Evolutionary conservation across 2,329 filamentous ascomycete species (phyloP).

Genomic region (Pseudocercospora eumusae): DNA sequence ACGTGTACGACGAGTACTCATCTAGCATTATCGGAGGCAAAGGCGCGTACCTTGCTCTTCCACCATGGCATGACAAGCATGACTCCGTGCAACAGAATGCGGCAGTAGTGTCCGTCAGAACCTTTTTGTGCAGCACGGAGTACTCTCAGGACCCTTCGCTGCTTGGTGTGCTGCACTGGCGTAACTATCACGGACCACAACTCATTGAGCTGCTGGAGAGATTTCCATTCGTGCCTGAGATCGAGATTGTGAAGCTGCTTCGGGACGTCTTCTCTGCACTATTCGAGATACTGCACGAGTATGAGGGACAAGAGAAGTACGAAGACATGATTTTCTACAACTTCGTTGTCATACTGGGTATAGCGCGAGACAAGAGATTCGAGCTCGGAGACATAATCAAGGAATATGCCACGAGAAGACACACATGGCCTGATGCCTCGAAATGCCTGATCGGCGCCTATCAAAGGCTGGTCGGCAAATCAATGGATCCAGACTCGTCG

Average conservation of each 20-base stretch:
- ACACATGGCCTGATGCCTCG: conserved; percentile 91
- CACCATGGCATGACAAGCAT: conserved; percentile 74
- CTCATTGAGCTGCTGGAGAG: conserved; percentile 75
- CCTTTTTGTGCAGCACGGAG: conserved; percentile 88
- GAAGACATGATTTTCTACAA: conserved; percentile 92
- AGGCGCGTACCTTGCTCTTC: conserved; percentile 82
- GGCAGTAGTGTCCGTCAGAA: conserved; percentile 69
- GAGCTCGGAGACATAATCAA: conserved; percentile 89
- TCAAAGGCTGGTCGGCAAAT: conserved; percentile 76
- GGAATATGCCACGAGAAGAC: conserved; percentile 81
- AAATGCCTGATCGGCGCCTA: conserved; percentile 86
- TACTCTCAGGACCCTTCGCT: conserved; percentile 92
- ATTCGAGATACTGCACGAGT: conserved; percentile 87
- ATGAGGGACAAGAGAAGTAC: conserved; percentile 86
- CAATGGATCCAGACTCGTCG: conserved; percentile 78
- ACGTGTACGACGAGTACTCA: conserved; percentile 89
- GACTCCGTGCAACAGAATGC: conserved; percentile 76
- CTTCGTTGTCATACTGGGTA: conserved; percentile 83
- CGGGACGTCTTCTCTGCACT: conserved; percentile 86
- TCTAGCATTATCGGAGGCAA: conserved; percentile 71
- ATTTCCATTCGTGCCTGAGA: conserved; percentile 90
- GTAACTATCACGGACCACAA: conserved; percentile 60
- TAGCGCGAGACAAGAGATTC: conserved; percentile 91
- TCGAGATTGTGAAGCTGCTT: conserved; percentile 93
- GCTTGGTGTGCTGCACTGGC: conserved; percentile 80